These are phyloP conservation scores for Spergularia marina DNA, from an alignment of 148 eudicot genomes.

Conservation along the genomic window DNA sequence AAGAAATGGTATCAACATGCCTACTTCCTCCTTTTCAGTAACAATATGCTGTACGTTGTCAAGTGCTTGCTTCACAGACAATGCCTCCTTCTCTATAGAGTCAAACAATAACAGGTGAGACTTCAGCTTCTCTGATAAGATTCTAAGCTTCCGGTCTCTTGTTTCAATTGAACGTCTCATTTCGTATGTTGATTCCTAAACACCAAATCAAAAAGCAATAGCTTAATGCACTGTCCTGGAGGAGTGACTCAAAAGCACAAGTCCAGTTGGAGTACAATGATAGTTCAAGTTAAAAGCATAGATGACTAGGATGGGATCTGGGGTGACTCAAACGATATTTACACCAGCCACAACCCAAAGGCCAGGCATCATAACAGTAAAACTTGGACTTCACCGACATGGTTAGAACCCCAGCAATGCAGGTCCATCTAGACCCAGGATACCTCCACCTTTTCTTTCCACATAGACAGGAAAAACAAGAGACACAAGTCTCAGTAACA, in stretches of 20 bases:
- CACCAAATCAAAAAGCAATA: neutral
- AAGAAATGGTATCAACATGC: constrained; percentile 35
- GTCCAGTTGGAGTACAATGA: constrained; percentile 1
- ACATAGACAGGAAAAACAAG: no score
- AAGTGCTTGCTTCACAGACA: constrained; percentile 41
- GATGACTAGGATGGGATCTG: neutral
- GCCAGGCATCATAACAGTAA: neutral
- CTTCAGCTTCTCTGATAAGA: constrained; percentile 47
- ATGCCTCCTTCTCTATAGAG: constrained; percentile 51
- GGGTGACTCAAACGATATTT: neutral
- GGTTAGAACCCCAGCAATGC: neutral
- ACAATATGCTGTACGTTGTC: constrained; percentile 37
- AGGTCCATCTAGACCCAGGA: neutral
- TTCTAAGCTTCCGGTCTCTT: constrained; percentile 41
- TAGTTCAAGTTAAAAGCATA: neutral
- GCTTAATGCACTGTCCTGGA: neutral
- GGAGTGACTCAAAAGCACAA: constrained; percentile 4
- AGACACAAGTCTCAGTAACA: neutral
- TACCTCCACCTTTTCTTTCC: neutral
- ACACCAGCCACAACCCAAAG: constrained; percentile 1
- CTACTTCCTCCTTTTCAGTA: constrained; percentile 43
- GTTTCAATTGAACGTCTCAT: constrained; percentile 49
- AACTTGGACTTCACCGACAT: neutral
- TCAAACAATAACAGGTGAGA: constrained; percentile 38
- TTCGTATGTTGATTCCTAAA: constrained; percentile 50